Evolutionary conservation across 176 grass and related monocot species (phyloP).

Genomic region (Cenchrus fungigraminus): DNA sequence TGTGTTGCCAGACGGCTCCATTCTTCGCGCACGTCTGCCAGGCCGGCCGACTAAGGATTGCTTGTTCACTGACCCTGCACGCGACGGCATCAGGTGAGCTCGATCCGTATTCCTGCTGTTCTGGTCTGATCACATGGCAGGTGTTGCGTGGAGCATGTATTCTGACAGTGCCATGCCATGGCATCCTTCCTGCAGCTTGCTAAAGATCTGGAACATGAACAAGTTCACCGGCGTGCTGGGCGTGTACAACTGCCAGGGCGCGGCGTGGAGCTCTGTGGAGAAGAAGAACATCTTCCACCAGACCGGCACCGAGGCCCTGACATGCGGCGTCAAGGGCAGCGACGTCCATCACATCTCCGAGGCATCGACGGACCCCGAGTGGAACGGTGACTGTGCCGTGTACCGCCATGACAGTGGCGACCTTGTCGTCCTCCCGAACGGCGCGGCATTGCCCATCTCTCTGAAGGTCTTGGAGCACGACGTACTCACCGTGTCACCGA

Average conservation of each 20-base stretch:
- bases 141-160: neutral
- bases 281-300: slow-evolving; percentile 89
- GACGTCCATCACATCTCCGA: slow-evolving; percentile 84
- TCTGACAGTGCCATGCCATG: neutral
- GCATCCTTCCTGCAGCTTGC: slow-evolving; percentile 54
- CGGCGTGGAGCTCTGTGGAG: slow-evolving; percentile 84
- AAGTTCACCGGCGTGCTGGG: slow-evolving; percentile 84
- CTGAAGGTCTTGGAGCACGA: slow-evolving; percentile 88
- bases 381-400: slow-evolving; percentile 75
- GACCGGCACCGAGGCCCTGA: slow-evolving; percentile 56
- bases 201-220: slow-evolving; percentile 99
- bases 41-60: slow-evolving; percentile 85
- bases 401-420: slow-evolving; percentile 56
- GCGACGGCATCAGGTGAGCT: slow-evolving; percentile 73
- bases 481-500: slow-evolving; percentile 74
- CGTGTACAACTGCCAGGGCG: slow-evolving; percentile 98
- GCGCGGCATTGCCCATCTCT: slow-evolving; percentile 60
- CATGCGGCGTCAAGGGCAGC: slow-evolving; percentile 56
- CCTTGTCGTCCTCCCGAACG: slow-evolving; percentile 56
- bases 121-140: neutral
- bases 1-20: slow-evolving; percentile 84
- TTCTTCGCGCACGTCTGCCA: slow-evolving; percentile 76
- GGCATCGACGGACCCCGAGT: slow-evolving; percentile 60
- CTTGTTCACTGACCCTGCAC: slow-evolving; percentile 82
- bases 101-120: neutral